Evolutionary conservation across 164 flowering plant species (phyloP).

Genomic region (Protea cynaroides): DNA sequence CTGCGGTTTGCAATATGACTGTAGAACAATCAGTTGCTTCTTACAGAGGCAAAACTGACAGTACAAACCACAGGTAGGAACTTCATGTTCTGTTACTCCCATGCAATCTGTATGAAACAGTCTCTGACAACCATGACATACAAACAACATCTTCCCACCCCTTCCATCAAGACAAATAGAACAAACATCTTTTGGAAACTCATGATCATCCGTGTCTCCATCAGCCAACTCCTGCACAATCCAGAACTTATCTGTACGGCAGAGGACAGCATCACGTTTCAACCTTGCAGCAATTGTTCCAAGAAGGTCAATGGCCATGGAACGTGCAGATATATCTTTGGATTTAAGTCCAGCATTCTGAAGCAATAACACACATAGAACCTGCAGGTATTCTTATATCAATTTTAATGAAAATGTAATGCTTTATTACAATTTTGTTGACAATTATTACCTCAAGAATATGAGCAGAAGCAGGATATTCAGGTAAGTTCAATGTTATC

Average conservation of each 20-base stretch:
- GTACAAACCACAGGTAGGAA: slow-evolving; percentile 40
- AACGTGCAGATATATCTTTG: slow-evolving; percentile 76
- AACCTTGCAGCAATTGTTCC: slow-evolving; percentile 92
- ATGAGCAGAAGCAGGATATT: slow-evolving; percentile 88
- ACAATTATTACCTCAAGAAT: slow-evolving; percentile 62
- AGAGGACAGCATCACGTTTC: slow-evolving; percentile 72
- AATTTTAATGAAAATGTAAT: slow-evolving; percentile 14
- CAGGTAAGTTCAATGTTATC: slow-evolving; percentile 80
- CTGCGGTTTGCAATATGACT: slow-evolving; percentile 60
- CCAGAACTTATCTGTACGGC: slow-evolving; percentile 66
- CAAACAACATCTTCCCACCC: slow-evolving; percentile 36
- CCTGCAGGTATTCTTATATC: slow-evolving; percentile 46
- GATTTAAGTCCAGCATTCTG: slow-evolving; percentile 96
- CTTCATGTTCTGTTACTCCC: slow-evolving; percentile 57
- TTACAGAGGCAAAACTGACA: slow-evolving; percentile 73
- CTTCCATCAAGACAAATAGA: slow-evolving; percentile 60
- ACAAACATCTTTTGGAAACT: slow-evolving; percentile 48
- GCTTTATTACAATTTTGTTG: not conserved
- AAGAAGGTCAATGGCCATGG: slow-evolving; percentile 88
- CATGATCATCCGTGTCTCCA: slow-evolving; percentile 27
- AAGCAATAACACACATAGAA: slow-evolving; percentile 90
- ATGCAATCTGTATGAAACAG: slow-evolving; percentile 78
- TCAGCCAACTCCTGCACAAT: slow-evolving; percentile 46
- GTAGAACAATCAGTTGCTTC: slow-evolving; percentile 70
- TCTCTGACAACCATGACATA: slow-evolving; percentile 76